Base-by-base conservation (phyloP, 352 stramenopile genomes). In the Pythium sp. region DNA sequence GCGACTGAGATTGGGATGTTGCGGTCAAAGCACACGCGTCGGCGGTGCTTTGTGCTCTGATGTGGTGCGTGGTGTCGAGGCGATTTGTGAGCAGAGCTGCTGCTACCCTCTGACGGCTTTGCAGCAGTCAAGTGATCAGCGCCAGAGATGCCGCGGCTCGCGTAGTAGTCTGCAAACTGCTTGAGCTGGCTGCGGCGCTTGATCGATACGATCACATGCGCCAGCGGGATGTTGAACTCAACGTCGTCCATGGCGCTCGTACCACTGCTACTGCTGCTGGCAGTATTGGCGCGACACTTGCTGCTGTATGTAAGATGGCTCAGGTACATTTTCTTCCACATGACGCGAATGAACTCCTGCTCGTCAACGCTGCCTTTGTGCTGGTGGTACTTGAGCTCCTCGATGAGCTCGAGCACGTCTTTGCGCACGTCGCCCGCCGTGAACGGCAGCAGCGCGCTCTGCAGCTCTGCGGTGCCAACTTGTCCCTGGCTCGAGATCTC, bases 311-410 rank as follows among this genome's bases (percentile, higher is more conserved):
- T 59, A 26, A 83, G 69, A 63, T 87, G 85, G 7, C 30, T 69
- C 2, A 86, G 65, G 58, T 92, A 92, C 80, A 89, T 87, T 59
- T 78, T 86, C 55, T 78, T 80, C 82, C 80, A 89, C 67, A 92
- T 65, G 22, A 85, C 70, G 26, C 78, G 82, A 15, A 89, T 70
- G 65, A 92, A 92, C 57, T 90, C 80, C 8, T 75, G 63, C 55
- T 92, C 81, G 58, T 89, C 77, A 3, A 92, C 70, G 28, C 70
- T 73, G n/a, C 67, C 55, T 22, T 54, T 65, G 2, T 49, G 64
- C 12, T 77, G 80, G 51, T 69, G 77, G 43, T 57, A 67, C 65
- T 68, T 73, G 56, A 92, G 76, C 22, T 91, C 84, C 3, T 78
- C 70, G 26, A 91, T 72, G 34, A 92, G 72, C 62, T 79, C 73